Evolutionary conservation across 495 filamentous ascomycete genomes (phyloP), one percentile per base, ranked within the genome.

Genomic region (Cladorrhinum samala): DNA sequence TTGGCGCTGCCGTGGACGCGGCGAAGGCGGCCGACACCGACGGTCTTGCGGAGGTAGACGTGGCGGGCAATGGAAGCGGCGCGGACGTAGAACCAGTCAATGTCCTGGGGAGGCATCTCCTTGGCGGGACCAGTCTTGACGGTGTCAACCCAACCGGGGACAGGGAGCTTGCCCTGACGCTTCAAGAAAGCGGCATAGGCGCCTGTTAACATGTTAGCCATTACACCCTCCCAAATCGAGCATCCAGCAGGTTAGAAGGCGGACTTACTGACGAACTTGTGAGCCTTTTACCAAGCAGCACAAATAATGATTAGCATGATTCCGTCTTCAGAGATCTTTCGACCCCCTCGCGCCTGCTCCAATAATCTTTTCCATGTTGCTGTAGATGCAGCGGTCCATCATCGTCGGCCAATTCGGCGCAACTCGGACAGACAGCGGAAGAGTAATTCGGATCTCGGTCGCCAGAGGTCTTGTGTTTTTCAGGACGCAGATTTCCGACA

Each of bases 31-130:
- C 88, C 88, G 55, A 98, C 91, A 80, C 93, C 93, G 69, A 98
- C 91, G 66, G 91, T 96, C 81, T 97, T 97, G 75, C 93, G 85
- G 73, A 98, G 83, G 81, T 98, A 98, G 81, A 97, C 83, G 78
- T 98, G 93, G 68, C 93, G 93, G 63, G 93, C 93, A 71, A 96
- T 84, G 63, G 91, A 79, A 63, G 93, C 93, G 69, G 92, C 90
- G 69, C 93, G 92, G 73, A 96, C 81, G 86, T 97, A 98, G 86
- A 88, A 98, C 91, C 91, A 96, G 81, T 96, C 91, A 66, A 88
- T 86, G 68, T 87, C 87, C 83, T 95, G 92, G 66, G 92, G 92
- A 64, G 92, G 92, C 60, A 97, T 88, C 80, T 97, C 92, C 77
- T 95, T 95, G 72, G 86, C 85, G 71, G 84, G 80, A 54, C 89